These are phyloP conservation scores for Odontarrhena argentea DNA, from an alignment of 345 rosid species.

Conservation along the genomic window DNA sequence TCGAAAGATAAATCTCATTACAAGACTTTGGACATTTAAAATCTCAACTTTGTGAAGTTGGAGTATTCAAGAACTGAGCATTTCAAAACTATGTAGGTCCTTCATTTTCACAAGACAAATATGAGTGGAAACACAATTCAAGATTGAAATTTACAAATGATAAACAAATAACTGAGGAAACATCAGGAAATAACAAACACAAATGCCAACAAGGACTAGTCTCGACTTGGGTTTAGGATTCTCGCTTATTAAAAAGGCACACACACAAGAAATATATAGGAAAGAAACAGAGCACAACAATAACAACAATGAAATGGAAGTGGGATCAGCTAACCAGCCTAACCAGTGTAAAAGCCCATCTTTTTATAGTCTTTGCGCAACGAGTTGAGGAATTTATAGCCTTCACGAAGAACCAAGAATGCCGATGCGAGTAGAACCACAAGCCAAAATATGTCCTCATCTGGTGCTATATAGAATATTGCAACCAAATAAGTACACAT, in stretches of 20 bases:
- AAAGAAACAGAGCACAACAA: background rate
- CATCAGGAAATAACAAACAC: background rate
- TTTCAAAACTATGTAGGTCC: too few species aligned
- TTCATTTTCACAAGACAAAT: too few species aligned
- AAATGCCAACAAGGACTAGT: background rate
- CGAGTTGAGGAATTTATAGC: background rate
- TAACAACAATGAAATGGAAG: background rate
- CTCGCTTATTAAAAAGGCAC: too few species aligned
- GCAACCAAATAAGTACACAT: constrained; percentile 23
- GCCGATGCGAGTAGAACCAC: constrained; percentile 5
- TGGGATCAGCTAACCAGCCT: too few species aligned
- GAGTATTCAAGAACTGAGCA: too few species aligned
- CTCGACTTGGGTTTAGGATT: too few species aligned
- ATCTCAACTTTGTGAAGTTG: too few species aligned
- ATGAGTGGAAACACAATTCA: constrained; percentile 6
- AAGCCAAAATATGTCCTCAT: background rate
- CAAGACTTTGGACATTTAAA: too few species aligned
- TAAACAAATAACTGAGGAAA: background rate
- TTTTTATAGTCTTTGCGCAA: too few species aligned
- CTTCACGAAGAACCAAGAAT: constrained; percentile 25
- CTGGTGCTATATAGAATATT: constrained; percentile 21
- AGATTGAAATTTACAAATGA: background rate
- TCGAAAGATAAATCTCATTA: too few species aligned
- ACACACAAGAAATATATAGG: background rate
- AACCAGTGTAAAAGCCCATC: too few species aligned